These are phyloP conservation scores for Corylus avellana DNA, from an alignment of 306 rosid species.

Conservation along the genomic window DNA sequence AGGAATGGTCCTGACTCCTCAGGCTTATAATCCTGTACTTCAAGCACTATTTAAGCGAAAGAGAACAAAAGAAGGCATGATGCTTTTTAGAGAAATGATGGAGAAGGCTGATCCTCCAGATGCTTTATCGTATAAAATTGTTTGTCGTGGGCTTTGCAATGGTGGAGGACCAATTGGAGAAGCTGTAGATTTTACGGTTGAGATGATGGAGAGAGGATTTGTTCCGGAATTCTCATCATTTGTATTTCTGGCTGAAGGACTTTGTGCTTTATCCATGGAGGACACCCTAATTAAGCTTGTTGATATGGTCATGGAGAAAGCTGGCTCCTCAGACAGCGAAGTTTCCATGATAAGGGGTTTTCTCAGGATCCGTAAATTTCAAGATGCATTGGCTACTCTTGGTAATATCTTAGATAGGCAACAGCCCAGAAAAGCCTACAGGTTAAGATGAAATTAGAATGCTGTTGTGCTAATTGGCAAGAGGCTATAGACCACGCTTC, in stretches of 20 bases:
- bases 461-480: neutral
- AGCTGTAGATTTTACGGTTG: conserved; percentile 77
- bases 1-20: conserved; percentile 75
- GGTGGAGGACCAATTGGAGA: conserved; percentile 89
- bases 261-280: conserved; percentile 81
- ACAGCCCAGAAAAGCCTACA: conserved; percentile 47
- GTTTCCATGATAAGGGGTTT: conserved; percentile 67
- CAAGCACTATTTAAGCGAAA: conserved; percentile 70
- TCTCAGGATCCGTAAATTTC: conserved; percentile 72
- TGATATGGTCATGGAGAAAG: conserved; percentile 73
- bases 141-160: conserved; percentile 84
- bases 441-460: conserved; percentile 24
- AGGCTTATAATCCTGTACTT: conserved; percentile 77
- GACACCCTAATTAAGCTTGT: conserved; percentile 66
- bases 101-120: conserved; percentile 82
- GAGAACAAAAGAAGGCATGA: conserved; percentile 78
- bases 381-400: conserved; percentile 78
- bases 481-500: neutral
- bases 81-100: conserved; percentile 87
- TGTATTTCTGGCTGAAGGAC: conserved; percentile 80
- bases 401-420: conserved; percentile 63
- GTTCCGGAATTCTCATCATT: conserved; percentile 75
- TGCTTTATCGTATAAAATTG: conserved; percentile 67
- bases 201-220: conserved; percentile 72
- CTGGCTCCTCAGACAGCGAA: conserved; percentile 54